A percentile compares a stretch with the other conserved stretches of the same genome.
These are phyloP conservation scores for Agrostemma githago DNA, from an alignment of 148 eudicot genomes.

Conservation along the genomic window DNA sequence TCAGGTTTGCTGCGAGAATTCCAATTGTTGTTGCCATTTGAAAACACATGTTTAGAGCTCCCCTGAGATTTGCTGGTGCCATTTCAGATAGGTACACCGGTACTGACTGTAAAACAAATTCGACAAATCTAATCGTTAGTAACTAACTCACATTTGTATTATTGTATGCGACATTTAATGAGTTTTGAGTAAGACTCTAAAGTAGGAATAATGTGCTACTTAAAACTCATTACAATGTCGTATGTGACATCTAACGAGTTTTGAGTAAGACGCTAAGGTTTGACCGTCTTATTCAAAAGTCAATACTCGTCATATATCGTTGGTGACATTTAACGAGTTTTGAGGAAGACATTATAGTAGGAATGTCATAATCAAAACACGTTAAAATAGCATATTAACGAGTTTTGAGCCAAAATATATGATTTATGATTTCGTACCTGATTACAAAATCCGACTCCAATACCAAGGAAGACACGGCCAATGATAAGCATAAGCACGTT, in stretches of 20 bases:
- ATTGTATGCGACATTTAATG: background rate
- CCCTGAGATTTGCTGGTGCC: conserved; percentile 38
- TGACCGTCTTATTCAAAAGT: too few species aligned
- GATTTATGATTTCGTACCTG: conserved; percentile 21
- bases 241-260: too few species aligned
- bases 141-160: background rate
- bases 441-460: conserved; percentile 37
- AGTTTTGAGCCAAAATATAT: too few species aligned
- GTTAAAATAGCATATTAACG: too few species aligned
- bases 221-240: too few species aligned
- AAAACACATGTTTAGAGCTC: conserved; percentile 35
- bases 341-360: too few species aligned
- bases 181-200: too few species aligned
- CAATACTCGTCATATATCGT: too few species aligned
- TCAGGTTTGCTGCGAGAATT: conserved; percentile 28
- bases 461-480: conserved; percentile 33
- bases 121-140: background rate
- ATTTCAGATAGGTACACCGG: conserved; percentile 37
- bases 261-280: too few species aligned
- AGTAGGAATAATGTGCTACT: too few species aligned
- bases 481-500: conserved; percentile 30
- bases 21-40: conserved; percentile 42
- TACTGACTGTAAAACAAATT: conserved; percentile 16
- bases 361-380: too few species aligned
- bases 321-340: too few species aligned